phyloP scores from a whole-genome alignment of 208 protist genomes.

The Entamoeba invadens region DNA sequence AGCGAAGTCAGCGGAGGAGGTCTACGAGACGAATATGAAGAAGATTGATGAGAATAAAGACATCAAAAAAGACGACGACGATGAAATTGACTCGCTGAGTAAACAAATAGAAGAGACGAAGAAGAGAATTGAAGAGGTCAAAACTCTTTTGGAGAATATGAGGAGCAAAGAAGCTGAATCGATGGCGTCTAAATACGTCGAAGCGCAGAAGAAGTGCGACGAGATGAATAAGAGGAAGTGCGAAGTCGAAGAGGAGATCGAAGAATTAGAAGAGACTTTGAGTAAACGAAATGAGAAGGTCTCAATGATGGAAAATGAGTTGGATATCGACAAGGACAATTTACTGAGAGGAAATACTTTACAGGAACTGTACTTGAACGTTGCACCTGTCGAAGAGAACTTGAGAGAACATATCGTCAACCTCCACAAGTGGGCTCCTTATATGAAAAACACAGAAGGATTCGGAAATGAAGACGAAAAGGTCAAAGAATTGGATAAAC shows the following conservation, averaged over 20 bases:
- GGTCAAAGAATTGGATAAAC: not conserved
- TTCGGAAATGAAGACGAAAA: no score
- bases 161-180: not conserved
- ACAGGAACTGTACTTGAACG: not conserved
- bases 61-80: not conserved
- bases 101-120: not conserved
- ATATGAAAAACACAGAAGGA: not conserved
- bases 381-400: not conserved
- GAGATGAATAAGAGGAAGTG: not conserved
- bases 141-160: not conserved
- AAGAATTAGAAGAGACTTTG: not conserved
- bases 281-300: not conserved
- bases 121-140: not conserved
- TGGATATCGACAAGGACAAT: not conserved
- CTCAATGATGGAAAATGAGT: not conserved
- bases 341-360: not conserved
- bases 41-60: not conserved
- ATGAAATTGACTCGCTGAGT: not conserved
- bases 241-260: not conserved
- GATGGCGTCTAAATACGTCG: not conserved
- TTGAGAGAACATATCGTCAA: not conserved
- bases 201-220: not conserved
- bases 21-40: not conserved
- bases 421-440: not conserved
- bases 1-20: not conserved